Base-by-base conservation (phyloP, 2,329 filamentous ascomycete species). In the Sclerotinia spermophila region DNA sequence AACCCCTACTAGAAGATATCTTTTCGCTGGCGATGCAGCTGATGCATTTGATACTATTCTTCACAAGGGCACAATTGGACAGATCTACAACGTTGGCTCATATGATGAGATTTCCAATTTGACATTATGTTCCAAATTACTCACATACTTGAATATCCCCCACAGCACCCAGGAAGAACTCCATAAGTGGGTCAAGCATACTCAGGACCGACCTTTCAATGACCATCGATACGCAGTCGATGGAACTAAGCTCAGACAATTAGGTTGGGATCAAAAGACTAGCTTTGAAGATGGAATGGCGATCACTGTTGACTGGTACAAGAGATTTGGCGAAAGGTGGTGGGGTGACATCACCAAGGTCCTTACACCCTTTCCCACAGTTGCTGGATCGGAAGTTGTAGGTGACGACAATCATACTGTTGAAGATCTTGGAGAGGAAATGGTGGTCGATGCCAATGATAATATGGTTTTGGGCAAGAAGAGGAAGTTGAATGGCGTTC, bases 31-130 rank as follows among this genome's bases (percentile, higher is more conserved):
- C 13, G 92, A 96, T 78, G 92, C 92, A 2, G 90, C 90, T 5
- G 91, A 95, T 77, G 92, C 92, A 2, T 91, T 95, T 76, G 92
- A 96, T 81, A 93, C 91, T 0, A 93, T 96, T 76, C 85, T 96
- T 35, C 92, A 96, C 84, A 89, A 88, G 76, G 92, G 92, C 30
- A 82, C 85, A 65, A 83, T 92, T 45, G 92, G 92, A 1, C 90
- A 94, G 77, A 87, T 92, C 72, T 96, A 96, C 84, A 96, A 96
- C 74, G 90, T 96, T 15, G 90, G 90, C 59, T 94, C 92, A 0
- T 86, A 86, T 72, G 90, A 94, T 78, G 92, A 94, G 79, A 86
- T 94, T 61, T 92, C 90, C 74, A 94, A 94, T 78, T 82, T 91
- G 27, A 84, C 89, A 3, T 84, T 95, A 8, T 92, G 91, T 80